Evolutionary conservation across 176 grass and related monocot species (phyloP), one percentile per base, ranked within the genome.

Genomic region (Oryza australiensis): DNA sequence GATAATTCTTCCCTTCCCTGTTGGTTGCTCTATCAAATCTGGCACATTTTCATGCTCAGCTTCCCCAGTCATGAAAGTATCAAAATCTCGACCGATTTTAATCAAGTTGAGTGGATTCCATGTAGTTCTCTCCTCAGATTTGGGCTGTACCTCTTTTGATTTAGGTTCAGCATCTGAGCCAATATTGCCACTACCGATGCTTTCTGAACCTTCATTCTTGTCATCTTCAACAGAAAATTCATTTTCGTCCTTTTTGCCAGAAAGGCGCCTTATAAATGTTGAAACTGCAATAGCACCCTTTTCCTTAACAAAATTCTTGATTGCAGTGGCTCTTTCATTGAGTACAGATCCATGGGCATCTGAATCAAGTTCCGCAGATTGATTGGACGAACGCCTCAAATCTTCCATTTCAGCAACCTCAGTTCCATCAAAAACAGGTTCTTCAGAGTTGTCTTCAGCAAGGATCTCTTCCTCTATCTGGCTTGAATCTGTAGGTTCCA

Each of bases 61-160:
- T 87, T 87, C 80, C 53, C 43, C 87, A 82, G 92, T 46, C 55
- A 77, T 78, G 76, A 62, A 77, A 78, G 62, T 69, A 70, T 87
- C 86, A 40, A 70, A 63, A 79, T 97, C 87, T 66, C 85, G 82
- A 26, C 85, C 84, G 77, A 89, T 87, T 81, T 94, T 94, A 41
- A 98, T 94, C 70, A 94, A 91, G 74, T 74, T 98, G 38, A 98
- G 81, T 89, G 95, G 92, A 80, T 98, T 98, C 95, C 95, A 98
- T 70, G 87, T 20, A 63, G 63, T 89, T 82, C 66, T 90, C 82
- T 91, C 92, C 27, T 87, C 82, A 2, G 66, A 40, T 85, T 90
- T 93, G 72, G 77, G 84, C 11, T 49, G 80, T 13, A 40, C 55
- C 73, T 89, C 92, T 62, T 80, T 85, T 67, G 80, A 81, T 68